These are phyloP conservation scores for Ophiocordyceps australis DNA, from an alignment of 2,329 filamentous ascomycete genomes.

Conservation along the genomic window DNA sequence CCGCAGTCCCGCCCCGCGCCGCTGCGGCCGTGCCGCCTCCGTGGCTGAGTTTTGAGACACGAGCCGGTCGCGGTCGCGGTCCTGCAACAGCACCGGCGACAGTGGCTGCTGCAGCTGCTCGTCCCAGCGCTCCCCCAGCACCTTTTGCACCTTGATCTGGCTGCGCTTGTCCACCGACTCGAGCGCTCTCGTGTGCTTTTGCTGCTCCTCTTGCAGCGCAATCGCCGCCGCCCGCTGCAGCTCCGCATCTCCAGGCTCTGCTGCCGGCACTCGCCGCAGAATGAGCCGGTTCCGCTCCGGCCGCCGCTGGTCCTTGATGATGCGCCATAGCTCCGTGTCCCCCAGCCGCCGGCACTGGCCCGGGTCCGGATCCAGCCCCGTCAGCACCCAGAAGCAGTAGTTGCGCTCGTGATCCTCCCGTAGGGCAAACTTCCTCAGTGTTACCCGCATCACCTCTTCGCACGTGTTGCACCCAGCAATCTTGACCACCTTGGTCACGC, in stretches of 20 bases:
- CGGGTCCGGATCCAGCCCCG: slow-evolving; percentile 69
- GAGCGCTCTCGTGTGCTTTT: slow-evolving; percentile 47
- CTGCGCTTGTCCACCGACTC: slow-evolving; percentile 55
- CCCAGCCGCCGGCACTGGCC: slow-evolving; percentile 64
- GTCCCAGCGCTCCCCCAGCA: slow-evolving; percentile 76
- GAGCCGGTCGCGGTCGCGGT: slow-evolving; percentile 41
- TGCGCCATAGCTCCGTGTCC: slow-evolving; percentile 76
- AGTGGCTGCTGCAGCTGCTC: slow-evolving; percentile 67
- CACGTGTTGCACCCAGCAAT: slow-evolving; percentile 81
- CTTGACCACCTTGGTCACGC: slow-evolving; percentile 83
- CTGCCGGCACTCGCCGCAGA: slow-evolving; percentile 77
- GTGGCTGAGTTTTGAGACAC: slow-evolving; percentile 18
- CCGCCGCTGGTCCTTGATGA: slow-evolving; percentile 72
- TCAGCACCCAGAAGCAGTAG: slow-evolving; percentile 91
- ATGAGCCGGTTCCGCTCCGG: slow-evolving; percentile 85
- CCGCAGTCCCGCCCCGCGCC: slow-evolving; percentile 40
- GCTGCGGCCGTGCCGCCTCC: slow-evolving; percentile 23
- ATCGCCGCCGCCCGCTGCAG: slow-evolving; percentile 77
- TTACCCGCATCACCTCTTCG: slow-evolving; percentile 83
- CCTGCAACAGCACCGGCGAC: slow-evolving; percentile 58
- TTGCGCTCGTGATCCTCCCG: slow-evolving; percentile 85
- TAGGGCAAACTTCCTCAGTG: slow-evolving; percentile 71
- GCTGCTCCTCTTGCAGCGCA: slow-evolving; percentile 69
- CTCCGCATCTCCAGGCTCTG: slow-evolving; percentile 76
- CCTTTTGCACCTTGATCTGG: slow-evolving; percentile 73